Conservation (phyloP, 2,329 filamentous ascomycete genomes). For the Fusarium sp. region DNA sequence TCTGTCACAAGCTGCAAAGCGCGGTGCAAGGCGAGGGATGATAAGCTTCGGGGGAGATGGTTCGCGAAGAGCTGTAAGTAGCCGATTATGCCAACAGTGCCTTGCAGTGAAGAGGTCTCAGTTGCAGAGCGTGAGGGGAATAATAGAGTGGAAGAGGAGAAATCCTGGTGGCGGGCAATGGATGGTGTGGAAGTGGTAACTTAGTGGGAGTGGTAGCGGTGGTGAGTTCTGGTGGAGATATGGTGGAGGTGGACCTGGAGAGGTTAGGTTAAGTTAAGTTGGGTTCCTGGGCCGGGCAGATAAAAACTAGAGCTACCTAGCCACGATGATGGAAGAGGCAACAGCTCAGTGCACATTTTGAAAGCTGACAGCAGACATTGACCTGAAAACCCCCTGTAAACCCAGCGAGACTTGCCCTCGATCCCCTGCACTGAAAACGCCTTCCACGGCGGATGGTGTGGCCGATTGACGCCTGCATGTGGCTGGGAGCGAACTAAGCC, state of each 20-base stretch:
- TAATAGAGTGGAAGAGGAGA: constrained; percentile 38
- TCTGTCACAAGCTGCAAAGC: constrained; percentile 45
- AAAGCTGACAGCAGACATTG: constrained; percentile 11
- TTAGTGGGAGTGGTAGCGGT: constrained; percentile 35
- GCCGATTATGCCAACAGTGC: constrained; percentile 20
- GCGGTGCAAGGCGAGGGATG: constrained; percentile 31
- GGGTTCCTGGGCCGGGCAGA: constrained; percentile 11
- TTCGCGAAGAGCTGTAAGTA: constrained; percentile 7
- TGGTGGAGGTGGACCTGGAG: constrained; percentile 44
- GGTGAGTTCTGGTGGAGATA: constrained; percentile 43
- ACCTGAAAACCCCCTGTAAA: constrained; percentile 24
- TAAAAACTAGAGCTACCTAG: constrained; percentile 41
- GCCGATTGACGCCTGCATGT: constrained; percentile 33
- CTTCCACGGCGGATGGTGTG: constrained; percentile 36
- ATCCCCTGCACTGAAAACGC: constrained; percentile 31
- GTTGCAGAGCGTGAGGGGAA: constrained; percentile 25
- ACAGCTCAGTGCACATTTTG: constrained; percentile 23
- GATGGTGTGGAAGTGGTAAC: constrained; percentile 42
- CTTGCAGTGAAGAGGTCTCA: constrained; percentile 25
- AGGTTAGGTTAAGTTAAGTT: constrained; percentile 21
- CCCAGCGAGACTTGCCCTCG: constrained; percentile 19
- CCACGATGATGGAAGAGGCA: constrained; percentile 46
- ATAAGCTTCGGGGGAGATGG: constrained; percentile 25
- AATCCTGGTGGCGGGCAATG: constrained; percentile 44
- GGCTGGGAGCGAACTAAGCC: constrained; percentile 18